Evolutionary conservation across 1,284 basidiomycete genomes (phyloP), one percentile per base, ranked within the genome.

Genomic region (Crepidotus sp.): DNA sequence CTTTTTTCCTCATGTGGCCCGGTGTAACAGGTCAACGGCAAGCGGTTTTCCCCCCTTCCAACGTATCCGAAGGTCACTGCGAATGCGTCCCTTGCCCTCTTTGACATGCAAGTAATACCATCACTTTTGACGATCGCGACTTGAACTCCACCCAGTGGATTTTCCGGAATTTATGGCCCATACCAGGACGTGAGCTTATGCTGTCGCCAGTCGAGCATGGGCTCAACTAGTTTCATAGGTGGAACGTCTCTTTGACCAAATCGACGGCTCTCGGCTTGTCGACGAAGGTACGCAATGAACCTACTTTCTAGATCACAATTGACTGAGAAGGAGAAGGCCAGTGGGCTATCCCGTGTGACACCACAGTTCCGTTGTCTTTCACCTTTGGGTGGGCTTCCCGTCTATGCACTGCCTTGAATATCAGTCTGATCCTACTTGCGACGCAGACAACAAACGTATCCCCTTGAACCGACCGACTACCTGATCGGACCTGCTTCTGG

Each of bases 311-410:
- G 11, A 19, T 8, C 9, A 17, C 11, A 14, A 13, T 11, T 13
- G 34, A 31, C 24, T 36, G 6, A 19, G 13, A 8, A 13, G 19
- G 21, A 35, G 77, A 55, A 40, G 90, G 90, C 1, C 80, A 81
- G 60, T 94, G 87, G 84, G 86, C 76, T 6, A 67, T 91, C 3
- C 90, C 90, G 3, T 94, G 90, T 56, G 71, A 80, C 49, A 83
- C 80, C 0, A 64, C 68, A 7, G 65, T 71, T 38, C 74, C 75
- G 0, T 73, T 94, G 53, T 66, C 80, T 0, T 85, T 92, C 56
- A 76, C 73, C 18, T 88, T 93, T 57, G 82, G 81, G 83, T 82
- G 52, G 41, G 73, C 51, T 24, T 15, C 14, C 22, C 8, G 31
- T 38, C 26, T 22, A 31, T 34, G 10, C 8, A 31, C 17, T 31